Percentiles rank a stretch among this genome's conserved stretches.
Conservation (phyloP, 768 basidiomycete genomes). For the Suillus alpinus region DNA sequence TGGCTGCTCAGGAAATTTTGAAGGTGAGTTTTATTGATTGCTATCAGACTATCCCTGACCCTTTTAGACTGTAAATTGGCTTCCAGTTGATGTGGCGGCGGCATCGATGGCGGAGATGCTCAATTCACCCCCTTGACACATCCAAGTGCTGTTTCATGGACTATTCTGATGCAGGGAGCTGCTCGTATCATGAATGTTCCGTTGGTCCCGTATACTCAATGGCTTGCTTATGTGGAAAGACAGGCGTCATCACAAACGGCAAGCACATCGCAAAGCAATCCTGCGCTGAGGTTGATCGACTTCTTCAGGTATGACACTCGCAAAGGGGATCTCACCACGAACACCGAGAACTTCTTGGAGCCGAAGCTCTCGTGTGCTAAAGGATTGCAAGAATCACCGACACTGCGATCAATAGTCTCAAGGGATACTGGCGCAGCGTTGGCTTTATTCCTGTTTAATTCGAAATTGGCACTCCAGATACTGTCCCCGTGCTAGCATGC, state of each 20-base stretch:
- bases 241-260: neutral
- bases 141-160: slow-evolving; percentile 24
- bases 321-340: neutral
- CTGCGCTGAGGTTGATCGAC: slow-evolving; percentile 7
- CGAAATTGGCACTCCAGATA: neutral
- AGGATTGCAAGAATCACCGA: slow-evolving; percentile 1
- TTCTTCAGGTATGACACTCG: slow-evolving; percentile 1
- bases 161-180: slow-evolving; percentile 11
- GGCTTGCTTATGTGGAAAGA: slow-evolving; percentile 25
- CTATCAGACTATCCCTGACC: neutral
- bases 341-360: slow-evolving; percentile 3
- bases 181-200: slow-evolving; percentile 23
- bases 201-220: slow-evolving; percentile 29
- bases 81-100: slow-evolving; percentile 18
- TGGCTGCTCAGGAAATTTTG: no score
- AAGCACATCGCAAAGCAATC: neutral
- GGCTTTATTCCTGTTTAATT: slow-evolving; percentile 3
- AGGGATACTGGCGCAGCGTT: slow-evolving; percentile 5
- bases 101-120: neutral
- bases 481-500: no score
- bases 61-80: slow-evolving; percentile 22
- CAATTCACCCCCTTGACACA: neutral
- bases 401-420: neutral
- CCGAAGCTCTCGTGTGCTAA: slow-evolving; percentile 2
- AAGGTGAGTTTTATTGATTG: slow-evolving; percentile 21